A percentile compares a stretch with the other conserved stretches of the same genome.
Conservation (phyloP, 2,329 filamentous ascomycete genomes). For the Ascochyta pisi region DNA sequence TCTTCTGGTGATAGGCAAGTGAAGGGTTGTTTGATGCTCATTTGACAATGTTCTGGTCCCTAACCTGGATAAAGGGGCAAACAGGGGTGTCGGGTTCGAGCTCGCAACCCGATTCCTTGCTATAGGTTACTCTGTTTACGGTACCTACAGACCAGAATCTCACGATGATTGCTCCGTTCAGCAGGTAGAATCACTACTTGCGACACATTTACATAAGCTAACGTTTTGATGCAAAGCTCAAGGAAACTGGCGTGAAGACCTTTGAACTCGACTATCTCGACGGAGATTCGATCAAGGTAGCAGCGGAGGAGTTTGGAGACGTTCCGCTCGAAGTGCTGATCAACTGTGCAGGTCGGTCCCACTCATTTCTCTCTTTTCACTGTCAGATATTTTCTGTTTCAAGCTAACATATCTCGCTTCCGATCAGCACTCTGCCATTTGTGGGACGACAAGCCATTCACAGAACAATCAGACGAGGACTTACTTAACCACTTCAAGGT, state of each 20-base stretch:
- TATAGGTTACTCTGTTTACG: neutral
- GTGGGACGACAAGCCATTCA: slow-evolving; percentile 2
- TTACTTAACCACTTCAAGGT: neutral
- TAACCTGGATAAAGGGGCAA: neutral
- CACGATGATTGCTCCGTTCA: neutral
- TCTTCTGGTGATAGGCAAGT: slow-evolving; percentile 1
- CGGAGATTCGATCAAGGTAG: neutral
- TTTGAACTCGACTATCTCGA: slow-evolving; percentile 4
- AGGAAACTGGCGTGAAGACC: neutral
- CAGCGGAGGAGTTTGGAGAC: neutral
- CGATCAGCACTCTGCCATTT: neutral
- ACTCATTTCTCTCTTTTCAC: neutral
- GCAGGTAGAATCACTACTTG: neutral
- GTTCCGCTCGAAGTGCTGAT: neutral
- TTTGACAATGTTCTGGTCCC: neutral
- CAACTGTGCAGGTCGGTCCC: neutral
- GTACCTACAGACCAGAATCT: neutral
- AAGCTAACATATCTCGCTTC: neutral
- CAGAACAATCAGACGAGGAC: neutral
- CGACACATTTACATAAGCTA: neutral
- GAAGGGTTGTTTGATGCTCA: neutral
- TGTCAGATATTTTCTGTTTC: neutral
- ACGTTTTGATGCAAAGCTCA: neutral
- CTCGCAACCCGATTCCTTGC: neutral
- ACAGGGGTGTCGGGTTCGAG: neutral